Evolutionary conservation across 192 early-diverging fungal species (phyloP).

Genomic region (Lunasporangiospora selenospora): DNA sequence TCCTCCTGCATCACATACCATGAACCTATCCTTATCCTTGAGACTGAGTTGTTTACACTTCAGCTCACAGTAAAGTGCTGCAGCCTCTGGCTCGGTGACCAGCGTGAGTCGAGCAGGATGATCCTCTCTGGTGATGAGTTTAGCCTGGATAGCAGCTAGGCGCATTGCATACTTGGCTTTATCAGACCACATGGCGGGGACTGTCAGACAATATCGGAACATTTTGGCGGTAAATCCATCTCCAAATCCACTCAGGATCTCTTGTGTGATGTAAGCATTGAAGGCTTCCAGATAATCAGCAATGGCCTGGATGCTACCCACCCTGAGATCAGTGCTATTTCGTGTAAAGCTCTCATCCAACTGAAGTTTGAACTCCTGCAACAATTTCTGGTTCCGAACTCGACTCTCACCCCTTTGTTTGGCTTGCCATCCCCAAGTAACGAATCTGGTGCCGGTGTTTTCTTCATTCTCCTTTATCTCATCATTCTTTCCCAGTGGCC

Average conservation of each 20-base stretch:
- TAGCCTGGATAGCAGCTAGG: conserved; percentile 23
- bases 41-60: conserved; percentile 35
- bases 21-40: conserved; percentile 1
- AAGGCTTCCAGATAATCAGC: conserved; percentile 36
- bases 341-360: conserved; percentile 22
- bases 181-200: too few species aligned
- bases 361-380: conserved; percentile 29
- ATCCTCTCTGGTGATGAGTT: conserved; percentile 9
- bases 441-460: too few species aligned
- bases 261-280: conserved; percentile 13
- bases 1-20: conserved; percentile 9
- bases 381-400: conserved; percentile 16
- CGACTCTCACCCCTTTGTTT: conserved; percentile 6
- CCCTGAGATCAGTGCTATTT: conserved; percentile 13
- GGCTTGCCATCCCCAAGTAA: too few species aligned
- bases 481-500: too few species aligned
- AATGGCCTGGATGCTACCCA: conserved; percentile 31
- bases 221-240: conserved; percentile 27
- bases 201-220: too few species aligned
- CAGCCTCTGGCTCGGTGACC: conserved; percentile 41
- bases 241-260: conserved; percentile 35
- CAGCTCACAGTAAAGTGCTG: conserved; percentile 41
- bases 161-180: conserved; percentile 34
- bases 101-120: conserved; percentile 25
- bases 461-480: conserved; percentile 20